Evolutionary conservation across 139 green algal species (phyloP).

Genomic region (Mesostigma viride): DNA sequence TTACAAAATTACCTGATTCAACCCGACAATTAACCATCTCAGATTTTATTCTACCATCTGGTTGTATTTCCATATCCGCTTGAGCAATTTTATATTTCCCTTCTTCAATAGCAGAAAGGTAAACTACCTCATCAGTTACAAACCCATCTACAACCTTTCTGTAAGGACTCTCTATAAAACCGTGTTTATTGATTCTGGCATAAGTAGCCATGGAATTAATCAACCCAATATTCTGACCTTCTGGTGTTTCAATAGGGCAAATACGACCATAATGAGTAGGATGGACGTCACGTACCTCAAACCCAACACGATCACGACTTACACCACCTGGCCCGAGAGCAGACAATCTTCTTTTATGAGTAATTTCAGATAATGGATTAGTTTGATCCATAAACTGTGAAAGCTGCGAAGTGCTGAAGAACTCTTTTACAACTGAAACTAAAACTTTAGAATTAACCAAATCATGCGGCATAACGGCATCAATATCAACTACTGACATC

Average conservation of each 20-base stretch:
- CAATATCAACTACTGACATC: constrained; percentile 28
- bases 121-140: constrained; percentile 32
- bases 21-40: constrained; percentile 21
- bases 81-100: constrained; percentile 36
- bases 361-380: constrained; percentile 55
- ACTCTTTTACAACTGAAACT: constrained; percentile 41
- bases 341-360: constrained; percentile 53
- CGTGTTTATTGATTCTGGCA: constrained; percentile 35
- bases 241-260: constrained; percentile 61
- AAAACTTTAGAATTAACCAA: constrained; percentile 40
- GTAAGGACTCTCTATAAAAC: constrained; percentile 52
- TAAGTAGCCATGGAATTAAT: constrained; percentile 52
- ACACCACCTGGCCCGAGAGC: constrained; percentile 52
- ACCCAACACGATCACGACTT: constrained; percentile 42
- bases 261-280: constrained; percentile 56
- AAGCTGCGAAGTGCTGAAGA: constrained; percentile 46
- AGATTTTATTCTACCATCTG: constrained; percentile 15
- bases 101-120: constrained; percentile 42
- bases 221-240: constrained; percentile 57
- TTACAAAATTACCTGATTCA: constrained; percentile 42
- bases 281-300: constrained; percentile 51
- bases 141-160: constrained; percentile 48
- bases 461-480: constrained; percentile 14
- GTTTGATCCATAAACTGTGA: constrained; percentile 60
- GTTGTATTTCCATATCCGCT: constrained; percentile 46